Percentiles rank a stretch among this genome's conserved stretches.
phyloP scores from a whole-genome alignment of 345 rosid genomes.

The Salix brachista region DNA sequence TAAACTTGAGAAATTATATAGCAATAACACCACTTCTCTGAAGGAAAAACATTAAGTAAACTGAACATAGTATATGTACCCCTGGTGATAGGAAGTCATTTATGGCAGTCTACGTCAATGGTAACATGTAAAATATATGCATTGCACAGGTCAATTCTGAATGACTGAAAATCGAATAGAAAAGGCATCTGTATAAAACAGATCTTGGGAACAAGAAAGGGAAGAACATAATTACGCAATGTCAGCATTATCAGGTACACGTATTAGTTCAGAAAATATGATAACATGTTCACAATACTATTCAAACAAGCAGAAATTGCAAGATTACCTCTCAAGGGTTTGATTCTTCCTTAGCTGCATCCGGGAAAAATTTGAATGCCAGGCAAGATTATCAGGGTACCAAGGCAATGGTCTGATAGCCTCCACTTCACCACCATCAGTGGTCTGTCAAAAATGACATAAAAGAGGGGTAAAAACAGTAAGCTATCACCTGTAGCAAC shows the following conservation, averaged over 20 bases:
- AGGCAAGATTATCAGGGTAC: constrained; percentile 86
- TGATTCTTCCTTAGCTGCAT: constrained; percentile 91
- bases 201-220: background rate
- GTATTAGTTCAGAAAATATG: background rate
- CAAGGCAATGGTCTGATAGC: constrained; percentile 83
- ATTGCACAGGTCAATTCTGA: background rate
- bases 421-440: constrained; percentile 64
- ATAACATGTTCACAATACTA: background rate
- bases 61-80: background rate
- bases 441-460: constrained; percentile 35
- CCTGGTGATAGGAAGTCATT: background rate
- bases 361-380: constrained; percentile 90
- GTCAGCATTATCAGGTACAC: background rate
- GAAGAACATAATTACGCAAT: background rate
- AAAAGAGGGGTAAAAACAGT: background rate
- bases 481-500: background rate
- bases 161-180: too few species aligned
- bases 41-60: background rate
- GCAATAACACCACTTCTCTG: background rate
- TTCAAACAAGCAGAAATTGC: background rate
- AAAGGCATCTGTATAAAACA: background rate
- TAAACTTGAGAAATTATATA: background rate
- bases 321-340: constrained; percentile 73
- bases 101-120: background rate
- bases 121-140: background rate